Evolutionary conservation across 176 grass and related monocot genomes (phyloP), one percentile per base, ranked within the genome.

Genomic region (Phragmites australis): DNA sequence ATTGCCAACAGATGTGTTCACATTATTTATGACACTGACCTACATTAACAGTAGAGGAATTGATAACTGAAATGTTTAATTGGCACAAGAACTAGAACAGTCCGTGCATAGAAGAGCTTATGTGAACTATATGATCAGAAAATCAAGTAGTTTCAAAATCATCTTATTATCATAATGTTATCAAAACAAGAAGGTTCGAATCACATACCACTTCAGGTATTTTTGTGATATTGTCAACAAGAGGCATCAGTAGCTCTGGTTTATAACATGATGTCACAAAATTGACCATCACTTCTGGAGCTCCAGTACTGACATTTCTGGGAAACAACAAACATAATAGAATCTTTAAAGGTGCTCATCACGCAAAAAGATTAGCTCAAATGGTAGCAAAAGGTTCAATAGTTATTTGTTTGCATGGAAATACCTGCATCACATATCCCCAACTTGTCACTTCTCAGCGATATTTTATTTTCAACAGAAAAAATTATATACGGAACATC

Each of bases 271-370:
- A 93, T 49, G 96, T 99, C 79, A 99, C 88, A 74, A 99, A 95
- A 82, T 99, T 99, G 74, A 99, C 90, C 96, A 99, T 99, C 16
- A 99, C 64, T 91, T 99, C 96, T 60, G 90, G 86, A 82, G 75
- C 66, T 76, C 93, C 84, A 91, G 85, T 91, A 54, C 26, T 84
- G 77, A 79, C n/a, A 70, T 95, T 77, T 86, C 93, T 95, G 82
- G 19, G 62, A 82, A 49, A 77, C n/a, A 21, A 48, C 16, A 75
- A 72, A 88, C 1, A 22, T 72, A 45, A 64, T 11, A 18, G 31
- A 88, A 87, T 78, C 16, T 67, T 66, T 49, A 49, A 66, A 83
- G 52, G 65, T 49, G 42, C 6, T 74, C 56, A 76, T 70, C 32
- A 64, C 42, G 26, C 34, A 84, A 68, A 84, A 69, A 16, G 21